A percentile compares a stretch with the other conserved stretches of the same genome.
Conservation (phyloP, 768 basidiomycete species). For the Mycena amicta region DNA sequence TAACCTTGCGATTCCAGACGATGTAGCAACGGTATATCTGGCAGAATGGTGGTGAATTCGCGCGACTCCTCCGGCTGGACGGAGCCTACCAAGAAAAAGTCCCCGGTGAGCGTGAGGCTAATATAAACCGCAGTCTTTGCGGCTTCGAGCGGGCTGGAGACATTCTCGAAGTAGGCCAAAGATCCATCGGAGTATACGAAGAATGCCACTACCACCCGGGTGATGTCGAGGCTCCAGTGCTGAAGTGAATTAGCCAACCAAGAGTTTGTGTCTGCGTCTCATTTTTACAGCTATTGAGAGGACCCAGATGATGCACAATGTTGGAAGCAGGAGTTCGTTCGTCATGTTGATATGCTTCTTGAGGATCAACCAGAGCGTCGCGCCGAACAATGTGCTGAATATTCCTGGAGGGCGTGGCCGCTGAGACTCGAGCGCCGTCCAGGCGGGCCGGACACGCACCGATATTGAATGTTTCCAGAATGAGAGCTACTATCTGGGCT, state of each 20-base stretch:
- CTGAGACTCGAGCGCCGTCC: background rate
- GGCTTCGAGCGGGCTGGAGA: slow-evolving; percentile 6
- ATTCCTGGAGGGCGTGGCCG: background rate
- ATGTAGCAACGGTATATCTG: slow-evolving; percentile 14
- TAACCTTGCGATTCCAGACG: slow-evolving; percentile 13
- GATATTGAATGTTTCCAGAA: slow-evolving; percentile 9
- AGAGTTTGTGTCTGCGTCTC: background rate
- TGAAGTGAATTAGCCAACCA: too few relatives aligned
- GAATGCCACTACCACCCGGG: slow-evolving; percentile 10
- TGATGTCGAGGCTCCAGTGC: slow-evolving; percentile 18
- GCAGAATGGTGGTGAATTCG: background rate
- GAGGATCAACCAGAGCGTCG: background rate
- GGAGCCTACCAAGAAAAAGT: slow-evolving; percentile 13
- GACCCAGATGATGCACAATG: slow-evolving; percentile 6
- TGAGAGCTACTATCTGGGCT: slow-evolving; percentile 7
- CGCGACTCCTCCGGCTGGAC: background rate
- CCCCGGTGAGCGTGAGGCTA: slow-evolving; percentile 6
- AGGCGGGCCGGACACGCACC: background rate
- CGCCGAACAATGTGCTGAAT: background rate
- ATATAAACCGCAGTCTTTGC: slow-evolving; percentile 14
- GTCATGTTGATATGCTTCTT: background rate
- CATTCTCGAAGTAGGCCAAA: slow-evolving; percentile 6
- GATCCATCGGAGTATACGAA: slow-evolving; percentile 1
- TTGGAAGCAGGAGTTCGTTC: slow-evolving; percentile 3
- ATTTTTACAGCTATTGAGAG: slow-evolving; percentile 6